Conservation (phyloP, 495 filamentous ascomycete species). For the Penicillium soppii region DNA sequence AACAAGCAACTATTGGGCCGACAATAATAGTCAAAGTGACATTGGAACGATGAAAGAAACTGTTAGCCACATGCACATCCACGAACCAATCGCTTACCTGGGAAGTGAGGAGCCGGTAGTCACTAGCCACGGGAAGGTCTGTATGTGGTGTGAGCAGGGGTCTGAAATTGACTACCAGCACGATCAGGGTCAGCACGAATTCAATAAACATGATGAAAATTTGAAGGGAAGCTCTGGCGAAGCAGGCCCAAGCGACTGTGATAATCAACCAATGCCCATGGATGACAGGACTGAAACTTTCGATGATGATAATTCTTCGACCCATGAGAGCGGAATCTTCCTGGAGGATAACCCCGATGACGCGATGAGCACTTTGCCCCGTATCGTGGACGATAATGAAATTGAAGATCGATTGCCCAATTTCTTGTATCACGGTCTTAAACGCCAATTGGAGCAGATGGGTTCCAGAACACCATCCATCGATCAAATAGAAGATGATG, state of each 20-base stretch:
- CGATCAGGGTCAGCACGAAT: too few species aligned
- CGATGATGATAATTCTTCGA: not conserved
- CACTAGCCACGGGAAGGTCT: conserved; percentile 15
- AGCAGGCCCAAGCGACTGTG: not conserved
- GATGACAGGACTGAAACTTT: not conserved
- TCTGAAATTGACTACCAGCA: not conserved
- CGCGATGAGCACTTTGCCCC: too few species aligned
- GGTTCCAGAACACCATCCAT: too few species aligned
- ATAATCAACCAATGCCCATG: not conserved
- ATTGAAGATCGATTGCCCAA: too few species aligned
- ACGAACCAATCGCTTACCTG: not conserved
- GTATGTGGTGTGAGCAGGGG: conserved; percentile 21
- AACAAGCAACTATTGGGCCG: not conserved
- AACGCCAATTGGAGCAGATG: too few species aligned
- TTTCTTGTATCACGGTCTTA: too few species aligned
- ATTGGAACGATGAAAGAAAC: not conserved
- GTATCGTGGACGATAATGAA: too few species aligned
- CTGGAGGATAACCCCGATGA: not conserved
- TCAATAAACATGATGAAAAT: too few species aligned
- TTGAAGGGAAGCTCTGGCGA: not conserved
- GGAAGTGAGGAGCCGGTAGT: not conserved
- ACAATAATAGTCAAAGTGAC: not conserved
- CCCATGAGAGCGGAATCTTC: not conserved
- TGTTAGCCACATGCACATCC: not conserved
- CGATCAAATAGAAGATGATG: not conserved